Evolutionary conservation across 371 early-diverging fungal genomes (phyloP).

Genomic region (Actinomucor elegans): DNA sequence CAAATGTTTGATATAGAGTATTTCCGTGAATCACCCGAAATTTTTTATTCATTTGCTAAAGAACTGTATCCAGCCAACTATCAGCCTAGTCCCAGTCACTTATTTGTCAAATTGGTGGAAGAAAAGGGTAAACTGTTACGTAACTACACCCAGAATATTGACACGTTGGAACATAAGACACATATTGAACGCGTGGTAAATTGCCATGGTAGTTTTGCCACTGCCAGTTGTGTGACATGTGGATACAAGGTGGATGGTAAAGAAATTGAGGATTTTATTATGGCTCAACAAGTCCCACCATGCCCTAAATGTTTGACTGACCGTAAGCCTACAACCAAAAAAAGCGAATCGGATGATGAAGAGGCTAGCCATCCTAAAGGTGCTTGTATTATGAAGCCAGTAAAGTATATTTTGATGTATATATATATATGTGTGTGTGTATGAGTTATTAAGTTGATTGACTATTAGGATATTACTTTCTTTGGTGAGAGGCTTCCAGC

Average conservation of each 20-base stretch:
- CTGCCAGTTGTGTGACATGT: slow-evolving; percentile 89
- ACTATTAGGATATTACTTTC: slow-evolving; percentile 80
- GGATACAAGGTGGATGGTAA: slow-evolving; percentile 74
- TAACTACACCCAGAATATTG: slow-evolving; percentile 99
- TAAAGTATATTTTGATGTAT: slow-evolving; percentile 7
- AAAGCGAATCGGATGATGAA: slow-evolving; percentile 22
- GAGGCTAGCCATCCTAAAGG: slow-evolving; percentile 32
- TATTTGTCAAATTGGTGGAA: slow-evolving; percentile 88
- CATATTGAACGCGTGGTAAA: slow-evolving; percentile 85
- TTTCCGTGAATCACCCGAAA: slow-evolving; percentile 80
- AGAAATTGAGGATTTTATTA: slow-evolving; percentile 77
- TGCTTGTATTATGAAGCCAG: slow-evolving; percentile 50
- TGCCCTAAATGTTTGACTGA: slow-evolving; percentile 39
- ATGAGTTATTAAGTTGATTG: background rate
- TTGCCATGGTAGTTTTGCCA: slow-evolving; percentile 93
- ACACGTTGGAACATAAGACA: slow-evolving; percentile 92
- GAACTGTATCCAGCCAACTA: slow-evolving; percentile 90
- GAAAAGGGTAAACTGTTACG: slow-evolving; percentile 80
- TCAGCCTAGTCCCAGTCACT: slow-evolving; percentile 90
- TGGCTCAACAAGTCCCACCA: slow-evolving; percentile 53
- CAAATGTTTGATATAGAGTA: slow-evolving; percentile 93
- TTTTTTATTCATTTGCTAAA: slow-evolving; percentile 93
- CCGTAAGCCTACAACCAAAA: background rate
- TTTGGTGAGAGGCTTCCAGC: slow-evolving; percentile 91
- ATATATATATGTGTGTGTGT: background rate